These are phyloP conservation scores for Agrocybe praecox DNA, from an alignment of 768 basidiomycete genomes.

Conservation along the genomic window DNA sequence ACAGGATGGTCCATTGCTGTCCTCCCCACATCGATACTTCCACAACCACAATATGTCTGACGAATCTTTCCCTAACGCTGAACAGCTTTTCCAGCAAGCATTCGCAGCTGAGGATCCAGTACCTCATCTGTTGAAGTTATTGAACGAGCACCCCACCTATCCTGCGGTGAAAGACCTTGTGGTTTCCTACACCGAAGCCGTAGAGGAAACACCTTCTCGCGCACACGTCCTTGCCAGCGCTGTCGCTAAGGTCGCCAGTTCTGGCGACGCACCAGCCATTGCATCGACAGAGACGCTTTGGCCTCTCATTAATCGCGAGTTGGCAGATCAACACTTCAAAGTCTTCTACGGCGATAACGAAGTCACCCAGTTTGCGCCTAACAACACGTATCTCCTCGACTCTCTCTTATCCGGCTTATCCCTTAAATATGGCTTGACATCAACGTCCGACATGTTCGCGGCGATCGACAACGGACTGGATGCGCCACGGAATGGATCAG, in stretches of 20 bases:
- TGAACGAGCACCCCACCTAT: slow-evolving; percentile 11
- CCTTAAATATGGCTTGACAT: slow-evolving; percentile 7
- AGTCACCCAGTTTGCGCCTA: slow-evolving; percentile 4
- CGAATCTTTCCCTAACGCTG: slow-evolving; percentile 13
- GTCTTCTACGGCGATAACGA: background rate
- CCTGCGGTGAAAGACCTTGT: slow-evolving; percentile 4
- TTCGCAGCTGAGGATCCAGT: slow-evolving; percentile 10
- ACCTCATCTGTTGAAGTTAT: slow-evolving; percentile 8
- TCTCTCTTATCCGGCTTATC: slow-evolving; percentile 16
- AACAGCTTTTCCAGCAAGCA: slow-evolving; percentile 11
- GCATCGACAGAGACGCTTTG: slow-evolving; percentile 2
- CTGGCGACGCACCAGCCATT: slow-evolving; percentile 6
- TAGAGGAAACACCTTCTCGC: slow-evolving; percentile 9
- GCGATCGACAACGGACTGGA: slow-evolving; percentile 9
- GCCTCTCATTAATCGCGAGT: background rate
- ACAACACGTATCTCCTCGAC: slow-evolving; percentile 10
- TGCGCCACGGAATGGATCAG: background rate
- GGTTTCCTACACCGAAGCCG: slow-evolving; percentile 5
- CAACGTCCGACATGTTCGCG: background rate
- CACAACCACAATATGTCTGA: slow-evolving; percentile 1
- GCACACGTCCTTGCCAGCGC: slow-evolving; percentile 10
- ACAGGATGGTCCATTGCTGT: background rate
- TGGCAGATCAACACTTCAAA: slow-evolving; percentile 1
- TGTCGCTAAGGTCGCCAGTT: background rate
- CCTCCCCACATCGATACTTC: background rate